Percentiles rank a stretch among this genome's conserved stretches.
Evolutionary conservation across 2,329 filamentous ascomycete genomes (phyloP).

Genomic region (Monosporascus ibericus): DNA sequence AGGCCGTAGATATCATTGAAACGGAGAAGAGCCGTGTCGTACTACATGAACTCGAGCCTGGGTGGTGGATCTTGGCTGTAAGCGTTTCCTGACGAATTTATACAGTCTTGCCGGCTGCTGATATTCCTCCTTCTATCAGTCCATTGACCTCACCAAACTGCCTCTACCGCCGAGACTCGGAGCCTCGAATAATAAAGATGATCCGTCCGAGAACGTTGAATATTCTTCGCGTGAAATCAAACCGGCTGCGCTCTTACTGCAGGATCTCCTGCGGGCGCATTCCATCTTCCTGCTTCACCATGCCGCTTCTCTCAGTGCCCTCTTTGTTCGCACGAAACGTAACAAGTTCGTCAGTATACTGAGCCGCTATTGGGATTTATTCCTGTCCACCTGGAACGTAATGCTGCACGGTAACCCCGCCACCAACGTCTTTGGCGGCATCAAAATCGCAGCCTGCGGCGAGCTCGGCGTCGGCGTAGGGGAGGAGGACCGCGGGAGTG

Average conservation of each 20-base stretch:
- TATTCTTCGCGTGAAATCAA: constrained; percentile 90
- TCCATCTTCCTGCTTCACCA: constrained; percentile 84
- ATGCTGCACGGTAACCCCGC: constrained; percentile 85
- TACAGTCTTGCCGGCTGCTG: constrained; percentile 1
- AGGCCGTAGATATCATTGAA: constrained; percentile 77
- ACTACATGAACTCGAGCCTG: constrained; percentile 77
- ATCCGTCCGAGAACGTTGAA: constrained; percentile 50
- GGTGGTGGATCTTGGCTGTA: constrained; percentile 95
- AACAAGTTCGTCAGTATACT: constrained; percentile 66
- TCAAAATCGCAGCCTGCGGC: constrained; percentile 84
- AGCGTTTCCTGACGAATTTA: constrained; percentile 24
- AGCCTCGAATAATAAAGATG: constrained; percentile 26
- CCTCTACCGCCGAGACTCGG: constrained; percentile 53
- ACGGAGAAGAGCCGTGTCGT: constrained; percentile 84
- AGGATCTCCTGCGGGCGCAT: constrained; percentile 79
- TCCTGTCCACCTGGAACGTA: constrained; percentile 74
- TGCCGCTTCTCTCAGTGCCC: constrained; percentile 62
- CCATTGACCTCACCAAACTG: constrained; percentile 71
- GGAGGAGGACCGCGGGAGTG: constrained; percentile 90
- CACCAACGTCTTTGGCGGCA: constrained; percentile 69
- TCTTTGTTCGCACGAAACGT: constrained; percentile 61
- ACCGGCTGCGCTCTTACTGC: constrained; percentile 68
- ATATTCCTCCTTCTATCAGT: constrained; percentile 39
- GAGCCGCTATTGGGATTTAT: constrained; percentile 73
- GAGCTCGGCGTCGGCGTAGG: constrained; percentile 92